Percentiles rank a stretch among this genome's conserved stretches.
Conservation (phyloP, 2,329 filamentous ascomycete genomes). For the Arthrocladium fulminans region DNA sequence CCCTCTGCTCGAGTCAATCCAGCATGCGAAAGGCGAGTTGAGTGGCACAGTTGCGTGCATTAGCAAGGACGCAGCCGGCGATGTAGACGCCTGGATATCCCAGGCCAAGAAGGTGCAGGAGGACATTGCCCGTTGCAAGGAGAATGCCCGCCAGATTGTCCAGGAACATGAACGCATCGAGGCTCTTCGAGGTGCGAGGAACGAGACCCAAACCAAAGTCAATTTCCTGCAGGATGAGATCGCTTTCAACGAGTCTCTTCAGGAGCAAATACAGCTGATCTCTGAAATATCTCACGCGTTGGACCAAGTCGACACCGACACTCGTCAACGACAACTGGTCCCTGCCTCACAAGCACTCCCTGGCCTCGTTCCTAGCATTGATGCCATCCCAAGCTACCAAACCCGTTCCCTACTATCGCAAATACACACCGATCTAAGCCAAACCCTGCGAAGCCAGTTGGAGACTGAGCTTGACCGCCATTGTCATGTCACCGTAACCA, state of each 20-base stretch:
- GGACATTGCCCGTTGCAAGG: constrained; percentile 73
- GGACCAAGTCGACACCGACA: constrained; percentile 14
- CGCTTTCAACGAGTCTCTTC: constrained; percentile 45
- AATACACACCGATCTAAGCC: constrained; percentile 12
- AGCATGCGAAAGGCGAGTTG: constrained; percentile 42
- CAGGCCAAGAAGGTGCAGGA: constrained; percentile 77
- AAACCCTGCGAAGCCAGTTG: constrained; percentile 11
- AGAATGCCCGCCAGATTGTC: constrained; percentile 71
- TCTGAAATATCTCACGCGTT: constrained; percentile 11
- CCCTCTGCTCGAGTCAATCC: constrained; percentile 42
- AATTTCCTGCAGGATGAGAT: constrained; percentile 51
- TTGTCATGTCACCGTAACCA: neutral
- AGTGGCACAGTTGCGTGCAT: constrained; percentile 61
- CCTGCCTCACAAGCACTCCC: constrained; percentile 13
- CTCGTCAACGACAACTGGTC: constrained; percentile 11
- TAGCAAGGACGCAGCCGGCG: constrained; percentile 66
- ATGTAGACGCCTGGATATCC: constrained; percentile 76
- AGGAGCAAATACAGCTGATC: constrained; percentile 13
- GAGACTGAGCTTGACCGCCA: neutral
- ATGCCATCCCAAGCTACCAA: neutral
- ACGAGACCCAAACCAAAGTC: constrained; percentile 50
- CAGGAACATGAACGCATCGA: constrained; percentile 64
- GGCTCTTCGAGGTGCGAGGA: constrained; percentile 53
- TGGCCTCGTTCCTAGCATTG: constrained; percentile 5
- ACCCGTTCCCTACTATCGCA: neutral